Base-by-base conservation (phyloP, 768 basidiomycete species). In the Boletus fagicola region DNA sequence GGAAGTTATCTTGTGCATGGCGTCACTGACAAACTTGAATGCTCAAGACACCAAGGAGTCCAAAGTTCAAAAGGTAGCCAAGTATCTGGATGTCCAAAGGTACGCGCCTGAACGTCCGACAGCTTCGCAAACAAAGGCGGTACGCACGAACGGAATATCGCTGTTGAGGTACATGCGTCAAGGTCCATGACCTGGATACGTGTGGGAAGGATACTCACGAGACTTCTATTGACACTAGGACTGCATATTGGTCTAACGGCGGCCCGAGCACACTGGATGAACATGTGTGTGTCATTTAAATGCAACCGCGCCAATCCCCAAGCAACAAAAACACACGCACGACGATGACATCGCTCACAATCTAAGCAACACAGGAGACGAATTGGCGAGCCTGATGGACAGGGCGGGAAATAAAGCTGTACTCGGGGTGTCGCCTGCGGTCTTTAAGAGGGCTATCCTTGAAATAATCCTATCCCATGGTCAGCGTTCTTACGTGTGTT, bases 51-150 rank as follows among this genome's bases (percentile, higher is more conserved):
- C 58, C 58, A 6, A 59, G 31, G 15, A 59, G 39, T 5, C 56
- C 45, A 44, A 59, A 59, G 40, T 52, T 59, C n/a, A 59, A 13
- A 31, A 59, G 49, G 56, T 57, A 57, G 6, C 58, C 58, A 11
- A 59, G 6, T 12, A 22, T 51, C 58, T 59, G 16, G 8, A 56
- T 26, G 11, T 11, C 24, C 26, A 28, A 35, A n/a, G 18, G 22
- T 40, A 39, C 13, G 35, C 12, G 22, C 15, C 13, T 22, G n/a
- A 28, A 46, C 6, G 20, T 44, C 13, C 24, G 11, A 26, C 10
- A 30, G 4, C 31, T 10, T 39, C 47, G 4, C 6, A 16, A 40
- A 31, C 20, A 38, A 13, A 24, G 18, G 31, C 38, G 6, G 33
- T 40, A 58, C 58, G 26, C 7, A 58, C 58, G 13, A 59, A 57